Evolutionary conservation across 2,329 filamentous ascomycete species (phyloP).

Genomic region (Pseudogymnoascus sp.): DNA sequence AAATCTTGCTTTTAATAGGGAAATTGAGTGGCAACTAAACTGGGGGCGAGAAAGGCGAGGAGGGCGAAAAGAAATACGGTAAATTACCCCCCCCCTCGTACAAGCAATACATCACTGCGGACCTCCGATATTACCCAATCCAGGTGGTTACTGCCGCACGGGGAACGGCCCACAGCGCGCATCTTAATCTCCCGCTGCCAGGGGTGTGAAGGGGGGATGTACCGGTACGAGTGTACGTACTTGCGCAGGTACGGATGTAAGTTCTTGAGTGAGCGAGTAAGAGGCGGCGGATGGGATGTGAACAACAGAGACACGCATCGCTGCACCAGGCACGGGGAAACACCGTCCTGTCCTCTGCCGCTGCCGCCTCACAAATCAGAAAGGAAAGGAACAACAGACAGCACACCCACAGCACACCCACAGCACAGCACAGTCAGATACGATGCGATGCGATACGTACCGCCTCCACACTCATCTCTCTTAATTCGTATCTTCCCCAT

Average conservation of each 20-base stretch:
- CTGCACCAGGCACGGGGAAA: no score
- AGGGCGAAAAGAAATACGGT: no score
- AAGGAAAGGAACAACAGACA: no score
- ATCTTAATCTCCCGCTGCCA: slow-evolving; percentile 1
- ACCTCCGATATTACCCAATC: not conserved
- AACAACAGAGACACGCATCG: no score
- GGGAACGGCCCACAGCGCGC: not conserved
- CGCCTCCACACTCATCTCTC: not conserved
- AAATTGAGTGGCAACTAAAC: not conserved
- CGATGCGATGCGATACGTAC: not conserved
- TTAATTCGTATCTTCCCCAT: not conserved
- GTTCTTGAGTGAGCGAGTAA: no score
- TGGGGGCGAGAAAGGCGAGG: no score
- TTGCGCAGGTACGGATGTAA: not conserved
- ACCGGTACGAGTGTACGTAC: not conserved
- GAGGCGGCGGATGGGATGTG: no score
- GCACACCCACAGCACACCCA: no score
- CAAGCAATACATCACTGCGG: no score
- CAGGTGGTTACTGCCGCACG: not conserved
- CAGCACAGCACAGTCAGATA: not conserved
- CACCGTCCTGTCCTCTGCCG: no score
- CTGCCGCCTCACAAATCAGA: no score
- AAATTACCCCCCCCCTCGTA: not conserved
- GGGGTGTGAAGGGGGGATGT: not conserved
- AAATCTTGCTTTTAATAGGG: not conserved